Base-by-base conservation (phyloP, 1,139 yeast species). In the Yamadazyma jaroonii region DNA sequence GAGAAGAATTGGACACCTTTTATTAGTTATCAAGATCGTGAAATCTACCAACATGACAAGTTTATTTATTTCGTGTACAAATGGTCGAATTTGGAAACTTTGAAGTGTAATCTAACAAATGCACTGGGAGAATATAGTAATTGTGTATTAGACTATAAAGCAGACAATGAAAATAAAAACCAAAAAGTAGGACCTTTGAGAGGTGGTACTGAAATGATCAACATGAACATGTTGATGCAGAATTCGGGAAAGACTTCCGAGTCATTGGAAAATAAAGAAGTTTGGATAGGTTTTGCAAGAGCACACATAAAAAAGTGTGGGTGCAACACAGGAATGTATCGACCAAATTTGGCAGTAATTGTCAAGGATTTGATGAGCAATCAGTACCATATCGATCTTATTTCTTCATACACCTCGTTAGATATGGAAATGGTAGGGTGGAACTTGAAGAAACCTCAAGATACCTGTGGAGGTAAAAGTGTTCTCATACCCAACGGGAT, bases 281-380 rank as follows among this genome's bases (percentile, higher is more conserved):
- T 72, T 44, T 73, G 73, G 67, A 45, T 74, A 22, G 77, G 77
- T 2, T 70, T 74, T 51, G 74, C 74, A 1, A 60, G 77, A 44
- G 64, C 76, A 2, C 76, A 73, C 46, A 45, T 74, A 10, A 56
- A 60, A 33, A 44, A 59, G 6, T 74, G 80, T 56, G 77, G 77
- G 2, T 74, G 80, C 53, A 74, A 77, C 23, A 52, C 51, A 13
- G 59, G 62, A 21, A 60, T 68, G 46, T 73, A 74, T 47, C 61
- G 81, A 43, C 80, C 81, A 4, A 65, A 67, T 33, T 39, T 67
- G 49, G 57, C 74, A 34, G 54, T 69, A 21, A 45, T 76, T 10
- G 46, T 67, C n/a, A 57, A 62, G 29, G 73, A 69, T 32, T 36
- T 40, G 7, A 9, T n/a, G 2, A 10, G 4, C 8, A 8, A n/a